Conservation (phyloP, 2,329 filamentous ascomycete genomes). For the Fusarium goolgardi region DNA sequence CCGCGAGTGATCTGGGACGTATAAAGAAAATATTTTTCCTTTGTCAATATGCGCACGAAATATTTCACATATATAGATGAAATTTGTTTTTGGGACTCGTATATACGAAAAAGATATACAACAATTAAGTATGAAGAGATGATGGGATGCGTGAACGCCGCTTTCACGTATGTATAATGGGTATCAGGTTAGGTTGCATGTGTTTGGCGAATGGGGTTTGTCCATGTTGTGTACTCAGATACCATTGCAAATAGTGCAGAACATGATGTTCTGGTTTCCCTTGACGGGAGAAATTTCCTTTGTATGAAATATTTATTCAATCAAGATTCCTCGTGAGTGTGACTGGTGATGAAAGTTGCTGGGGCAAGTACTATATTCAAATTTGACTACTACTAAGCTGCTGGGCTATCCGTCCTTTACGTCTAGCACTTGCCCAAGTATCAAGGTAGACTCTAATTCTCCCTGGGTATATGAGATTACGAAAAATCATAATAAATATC, state of each 20-base stretch:
- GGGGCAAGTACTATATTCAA: neutral
- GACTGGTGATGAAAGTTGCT: neutral
- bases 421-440: neutral
- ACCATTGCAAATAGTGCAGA: slow-evolving; percentile 38
- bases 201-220: slow-evolving; percentile 44
- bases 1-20: slow-evolving; percentile 35
- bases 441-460: neutral
- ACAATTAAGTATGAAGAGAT: slow-evolving; percentile 32
- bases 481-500: neutral
- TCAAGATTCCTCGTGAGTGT: neutral
- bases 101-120: slow-evolving; percentile 22
- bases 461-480: neutral
- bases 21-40: slow-evolving; percentile 32
- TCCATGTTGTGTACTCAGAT: slow-evolving; percentile 41
- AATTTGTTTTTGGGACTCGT: slow-evolving; percentile 12
- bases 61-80: slow-evolving; percentile 31
- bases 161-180: slow-evolving; percentile 32
- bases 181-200: slow-evolving; percentile 19
- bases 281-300: slow-evolving; percentile 26
- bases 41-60: slow-evolving; percentile 36
- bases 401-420: neutral
- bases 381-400: too few relatives aligned
- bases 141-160: slow-evolving; percentile 38
- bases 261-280: slow-evolving; percentile 25
- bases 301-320: neutral